A percentile compares a stretch with the other conserved stretches of the same genome.
phyloP scores from a whole-genome alignment of 129 eudicot species.

The Saposhnikovia divaricata region DNA sequence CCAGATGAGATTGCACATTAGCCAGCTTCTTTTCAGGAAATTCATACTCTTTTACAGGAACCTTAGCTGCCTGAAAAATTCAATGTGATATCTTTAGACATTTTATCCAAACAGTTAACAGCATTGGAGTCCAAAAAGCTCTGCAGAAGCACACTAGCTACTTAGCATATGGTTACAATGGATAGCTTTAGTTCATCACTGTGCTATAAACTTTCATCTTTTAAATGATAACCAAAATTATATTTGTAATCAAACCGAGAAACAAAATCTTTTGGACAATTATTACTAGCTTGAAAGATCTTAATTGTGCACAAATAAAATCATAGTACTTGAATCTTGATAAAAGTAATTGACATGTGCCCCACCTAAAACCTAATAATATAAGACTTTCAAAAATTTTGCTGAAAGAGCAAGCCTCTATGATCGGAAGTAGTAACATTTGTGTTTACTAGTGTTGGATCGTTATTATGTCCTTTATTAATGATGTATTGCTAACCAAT shows the following conservation, averaged over 20 bases:
- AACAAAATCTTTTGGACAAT: background rate
- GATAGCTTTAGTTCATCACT: background rate
- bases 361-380: background rate
- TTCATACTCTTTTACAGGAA: constrained; percentile 49
- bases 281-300: background rate
- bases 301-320: background rate
- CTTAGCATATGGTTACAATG: background rate
- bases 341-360: background rate
- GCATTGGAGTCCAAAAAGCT: background rate
- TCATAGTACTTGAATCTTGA: background rate
- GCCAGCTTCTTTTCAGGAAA: constrained; percentile 38
- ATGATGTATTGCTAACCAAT: background rate
- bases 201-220: background rate
- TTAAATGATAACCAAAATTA: background rate
- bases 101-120: background rate
- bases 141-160: background rate
- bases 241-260: background rate
- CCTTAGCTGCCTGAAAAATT: constrained; percentile 36
- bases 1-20: constrained; percentile 53
- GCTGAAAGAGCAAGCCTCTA: background rate
- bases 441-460: background rate
- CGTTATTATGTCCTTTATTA: background rate
- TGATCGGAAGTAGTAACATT: background rate
- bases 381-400: background rate
- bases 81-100: background rate